These are phyloP conservation scores for Corrigiola litoralis DNA, from an alignment of 179 eudicot genomes.

Conservation along the genomic window DNA sequence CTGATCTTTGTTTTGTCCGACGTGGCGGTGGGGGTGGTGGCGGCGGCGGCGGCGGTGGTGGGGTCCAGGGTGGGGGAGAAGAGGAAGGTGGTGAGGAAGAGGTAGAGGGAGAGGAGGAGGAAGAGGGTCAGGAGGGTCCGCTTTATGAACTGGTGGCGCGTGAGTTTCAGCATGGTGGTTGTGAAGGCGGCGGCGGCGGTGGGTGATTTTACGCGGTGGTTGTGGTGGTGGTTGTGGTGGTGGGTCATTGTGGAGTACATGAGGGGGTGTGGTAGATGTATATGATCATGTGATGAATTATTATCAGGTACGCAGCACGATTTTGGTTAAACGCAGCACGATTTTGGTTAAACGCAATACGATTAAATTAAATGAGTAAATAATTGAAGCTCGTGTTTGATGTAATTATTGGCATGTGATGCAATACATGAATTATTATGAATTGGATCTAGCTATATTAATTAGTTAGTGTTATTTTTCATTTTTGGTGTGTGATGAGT, in stretches of 20 bases:
- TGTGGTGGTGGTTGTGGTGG: constrained; percentile 2
- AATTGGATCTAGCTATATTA: no score
- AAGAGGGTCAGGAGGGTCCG: constrained; percentile 36
- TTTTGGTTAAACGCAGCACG: no score
- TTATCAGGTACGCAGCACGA: no score
- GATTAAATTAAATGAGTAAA: no score
- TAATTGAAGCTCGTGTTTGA: no score
- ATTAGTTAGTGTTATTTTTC: no score
- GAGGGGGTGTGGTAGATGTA: no score
- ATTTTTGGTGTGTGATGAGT: no score
- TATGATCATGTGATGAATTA: no score
- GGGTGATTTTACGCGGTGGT: neutral
- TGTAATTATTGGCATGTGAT: no score
- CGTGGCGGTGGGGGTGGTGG: neutral
- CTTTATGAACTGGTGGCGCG: constrained; percentile 31
- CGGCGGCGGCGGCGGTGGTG: neutral
- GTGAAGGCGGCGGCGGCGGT: neutral
- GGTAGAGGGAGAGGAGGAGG: constrained; percentile 34
- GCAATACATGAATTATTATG: no score
- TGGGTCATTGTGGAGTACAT: constrained; percentile 5
- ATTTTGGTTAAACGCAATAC: no score
- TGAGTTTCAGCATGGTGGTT: neutral
- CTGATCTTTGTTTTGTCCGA: constrained; percentile 16
- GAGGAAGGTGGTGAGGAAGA: constrained; percentile 40
- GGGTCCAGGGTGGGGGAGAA: constrained; percentile 20